A percentile compares a stretch with the other conserved stretches of the same genome.
phyloP scores from a whole-genome alignment of 768 basidiomycete genomes.

The Dentipellis sp. region DNA sequence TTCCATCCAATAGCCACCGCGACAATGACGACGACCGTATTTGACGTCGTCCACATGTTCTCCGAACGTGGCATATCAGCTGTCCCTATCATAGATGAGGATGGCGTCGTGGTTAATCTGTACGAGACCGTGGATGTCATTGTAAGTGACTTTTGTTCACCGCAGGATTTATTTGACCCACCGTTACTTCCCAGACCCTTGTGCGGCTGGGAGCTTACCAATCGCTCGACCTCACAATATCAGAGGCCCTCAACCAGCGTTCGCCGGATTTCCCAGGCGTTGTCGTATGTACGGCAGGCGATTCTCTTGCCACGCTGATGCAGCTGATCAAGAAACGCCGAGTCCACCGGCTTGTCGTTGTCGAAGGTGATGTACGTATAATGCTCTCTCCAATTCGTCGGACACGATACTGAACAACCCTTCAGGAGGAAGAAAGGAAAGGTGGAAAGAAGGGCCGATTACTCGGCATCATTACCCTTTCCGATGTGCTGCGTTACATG shows the following conservation, averaged over 20 bases:
- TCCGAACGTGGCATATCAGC: slow-evolving; percentile 92
- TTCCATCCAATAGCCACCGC: slow-evolving; percentile 92
- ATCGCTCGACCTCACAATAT: slow-evolving; percentile 89
- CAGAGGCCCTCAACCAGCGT: slow-evolving; percentile 85
- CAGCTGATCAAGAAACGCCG: slow-evolving; percentile 88
- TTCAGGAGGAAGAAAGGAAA: slow-evolving; percentile 67
- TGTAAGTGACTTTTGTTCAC: slow-evolving; percentile 39
- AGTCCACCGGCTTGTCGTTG: slow-evolving; percentile 91
- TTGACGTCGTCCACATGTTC: slow-evolving; percentile 98
- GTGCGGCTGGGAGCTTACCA: slow-evolving; percentile 93
- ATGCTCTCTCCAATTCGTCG: neutral
- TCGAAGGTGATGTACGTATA: slow-evolving; percentile 72
- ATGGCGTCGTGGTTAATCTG: slow-evolving; percentile 89
- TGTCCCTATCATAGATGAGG: slow-evolving; percentile 90
- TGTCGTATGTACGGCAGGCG: slow-evolving; percentile 87
- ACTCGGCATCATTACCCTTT: slow-evolving; percentile 80
- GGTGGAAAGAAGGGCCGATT: slow-evolving; percentile 80
- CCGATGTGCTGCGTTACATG: slow-evolving; percentile 80
- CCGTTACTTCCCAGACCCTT: slow-evolving; percentile 53
- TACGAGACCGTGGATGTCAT: slow-evolving; percentile 99
- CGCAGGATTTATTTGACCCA: neutral
- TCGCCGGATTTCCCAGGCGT: slow-evolving; percentile 95
- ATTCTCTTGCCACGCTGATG: slow-evolving; percentile 85
- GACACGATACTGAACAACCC: slow-evolving; percentile 1
- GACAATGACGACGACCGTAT: slow-evolving; percentile 83